Base-by-base conservation (phyloP, 164 flowering plant species). In the Saururus chinensis region DNA sequence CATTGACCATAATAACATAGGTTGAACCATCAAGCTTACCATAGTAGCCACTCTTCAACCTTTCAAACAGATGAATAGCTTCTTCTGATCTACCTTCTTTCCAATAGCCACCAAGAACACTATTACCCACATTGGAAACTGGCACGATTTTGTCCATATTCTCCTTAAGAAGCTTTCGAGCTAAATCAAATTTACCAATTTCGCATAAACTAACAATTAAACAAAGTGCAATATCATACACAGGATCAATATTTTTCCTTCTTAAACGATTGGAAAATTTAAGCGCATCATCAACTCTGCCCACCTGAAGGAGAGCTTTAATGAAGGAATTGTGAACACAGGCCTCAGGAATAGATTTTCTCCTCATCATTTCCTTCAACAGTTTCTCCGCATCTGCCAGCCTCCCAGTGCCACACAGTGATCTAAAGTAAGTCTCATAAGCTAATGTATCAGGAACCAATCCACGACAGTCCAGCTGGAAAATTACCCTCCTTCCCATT, bases 301-400 rank as follows among this genome's bases (percentile, higher is more conserved):
- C 77, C 1, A 71, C 77, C 56, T 26, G 66, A 64, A 68, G 74
- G 54, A 79, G 74, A 19, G 78, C 78, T 64, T 68, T 76, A 9
- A 79, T 63, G 62, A 76, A 79, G 30, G 73, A 65, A 16, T 64
- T 69, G 64, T 74, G 62, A 19, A 76, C 75, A 62, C 82, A 79
- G 41, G 68, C 56, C 59, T 79, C 73, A 4, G 66, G 70, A 57
- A 72, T 57, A 0, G 49, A 42, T 65, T 64, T 72, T 67, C 62
- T 72, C 53, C 59, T 66, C 76, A 79, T 68, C 78, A 76, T 74
- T 68, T 68, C 73, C 59, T 74, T 79, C 70, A 79, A 60, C 66
- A 79, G 45, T 22, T 53, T 53, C 66, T 76, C 75, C 9, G 82
- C 82, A 51, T 70, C 73, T 14, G 64, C 76, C 17, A 79, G 68